Evolutionary conservation across 139 green algal species (phyloP).

Genomic region (Coelastrella sp.): DNA sequence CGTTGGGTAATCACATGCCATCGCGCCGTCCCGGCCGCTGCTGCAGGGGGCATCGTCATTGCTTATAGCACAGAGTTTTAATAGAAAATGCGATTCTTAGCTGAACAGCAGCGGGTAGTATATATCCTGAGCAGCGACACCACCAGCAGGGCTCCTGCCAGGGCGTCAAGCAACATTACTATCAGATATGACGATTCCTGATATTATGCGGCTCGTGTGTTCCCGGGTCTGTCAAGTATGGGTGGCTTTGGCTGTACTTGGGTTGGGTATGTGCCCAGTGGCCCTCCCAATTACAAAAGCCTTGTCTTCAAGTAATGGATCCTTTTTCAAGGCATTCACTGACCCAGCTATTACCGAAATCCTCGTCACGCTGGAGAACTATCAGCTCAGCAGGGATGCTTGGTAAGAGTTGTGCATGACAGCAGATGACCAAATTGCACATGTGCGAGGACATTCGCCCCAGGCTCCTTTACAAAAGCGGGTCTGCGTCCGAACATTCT

Average conservation of each 20-base stretch:
- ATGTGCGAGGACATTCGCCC: no score
- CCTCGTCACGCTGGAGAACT: conserved; percentile 5
- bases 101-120: no score
- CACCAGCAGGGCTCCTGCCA: no score
- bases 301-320: not conserved
- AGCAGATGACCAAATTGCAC: not conserved
- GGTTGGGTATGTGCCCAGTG: not conserved
- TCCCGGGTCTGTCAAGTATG: not conserved
- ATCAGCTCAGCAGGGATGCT: not conserved
- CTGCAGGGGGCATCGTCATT: no score
- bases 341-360: not conserved
- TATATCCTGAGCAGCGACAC: not conserved
- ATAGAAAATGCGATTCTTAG: no score
- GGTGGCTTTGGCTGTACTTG: not conserved
- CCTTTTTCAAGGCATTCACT: conserved; percentile 12
- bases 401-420: conserved; percentile 14
- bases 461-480: no score
- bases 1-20: no score
- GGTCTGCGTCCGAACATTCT: no score
- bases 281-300: not conserved
- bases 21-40: no score
- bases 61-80: no score
- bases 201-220: not conserved
- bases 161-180: no score
- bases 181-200: not conserved